phyloP scores from a whole-genome alignment of 1,284 basidiomycete genomes.

The Erythrobasidium hasegawianum region DNA sequence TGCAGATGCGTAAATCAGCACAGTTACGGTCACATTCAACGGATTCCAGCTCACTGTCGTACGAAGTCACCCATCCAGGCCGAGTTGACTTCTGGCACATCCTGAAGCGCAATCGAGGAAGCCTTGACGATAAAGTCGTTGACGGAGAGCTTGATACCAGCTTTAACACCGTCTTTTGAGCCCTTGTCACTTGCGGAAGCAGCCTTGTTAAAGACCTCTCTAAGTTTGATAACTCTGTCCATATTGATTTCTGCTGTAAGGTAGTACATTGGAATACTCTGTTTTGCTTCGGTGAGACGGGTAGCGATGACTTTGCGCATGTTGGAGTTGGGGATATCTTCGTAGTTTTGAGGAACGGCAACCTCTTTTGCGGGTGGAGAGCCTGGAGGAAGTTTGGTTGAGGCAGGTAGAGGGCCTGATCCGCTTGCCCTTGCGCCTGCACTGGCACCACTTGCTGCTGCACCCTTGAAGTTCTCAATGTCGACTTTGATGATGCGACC shows the following conservation, averaged over 20 bases:
- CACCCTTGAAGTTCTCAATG: conserved; percentile 71
- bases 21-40: too few relatives aligned
- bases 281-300: conserved; percentile 88
- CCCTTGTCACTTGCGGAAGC: conserved; percentile 57
- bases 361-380: conserved; percentile 44
- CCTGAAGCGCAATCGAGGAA: conserved; percentile 78
- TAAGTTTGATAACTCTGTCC: conserved; percentile 91
- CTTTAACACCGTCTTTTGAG: conserved; percentile 65
- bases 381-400: conserved; percentile 51
- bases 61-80: conserved; percentile 96
- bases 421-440: conserved; percentile 51
- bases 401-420: conserved; percentile 50
- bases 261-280: conserved; percentile 95
- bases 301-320: conserved; percentile 92
- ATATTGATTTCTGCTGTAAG: conserved; percentile 92
- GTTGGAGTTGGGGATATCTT: conserved; percentile 84
- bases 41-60: conserved; percentile 79
- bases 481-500: conserved; percentile 93
- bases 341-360: conserved; percentile 63
- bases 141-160: conserved; percentile 76
- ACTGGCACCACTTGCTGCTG: conserved; percentile 37
- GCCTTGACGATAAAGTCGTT: conserved; percentile 99
- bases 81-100: conserved; percentile 97
- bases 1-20: too few relatives aligned
- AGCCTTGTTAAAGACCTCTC: conserved; percentile 86